These are phyloP conservation scores for Silene vulgaris DNA, from an alignment of 179 eudicot genomes.

Conservation along the genomic window DNA sequence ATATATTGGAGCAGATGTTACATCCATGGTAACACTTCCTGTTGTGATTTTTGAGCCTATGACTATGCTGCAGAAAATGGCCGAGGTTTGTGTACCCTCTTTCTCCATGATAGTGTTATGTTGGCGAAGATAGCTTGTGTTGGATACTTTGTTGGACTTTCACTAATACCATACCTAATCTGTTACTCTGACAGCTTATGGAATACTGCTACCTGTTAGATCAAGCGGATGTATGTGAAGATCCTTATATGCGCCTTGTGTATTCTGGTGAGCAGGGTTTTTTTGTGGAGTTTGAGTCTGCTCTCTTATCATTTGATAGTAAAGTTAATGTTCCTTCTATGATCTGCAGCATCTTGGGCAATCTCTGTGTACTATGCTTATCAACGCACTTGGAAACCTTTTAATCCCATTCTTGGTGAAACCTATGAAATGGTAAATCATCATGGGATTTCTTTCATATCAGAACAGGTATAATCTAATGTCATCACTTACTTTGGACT, in stretches of 20 bases:
- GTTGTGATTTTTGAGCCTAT: slow-evolving; percentile 96
- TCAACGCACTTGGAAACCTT: slow-evolving; percentile 98
- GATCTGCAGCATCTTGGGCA: slow-evolving; percentile 72
- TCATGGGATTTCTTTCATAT: slow-evolving; percentile 67
- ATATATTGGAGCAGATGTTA: slow-evolving; percentile 86
- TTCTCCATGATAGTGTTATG: slow-evolving; percentile 13
- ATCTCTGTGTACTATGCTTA: slow-evolving; percentile 74
- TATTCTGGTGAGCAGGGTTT: slow-evolving; percentile 59
- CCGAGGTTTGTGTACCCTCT: slow-evolving; percentile 61
- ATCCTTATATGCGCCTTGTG: slow-evolving; percentile 88
- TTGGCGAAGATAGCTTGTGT: neutral
- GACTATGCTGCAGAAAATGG: slow-evolving; percentile 98
- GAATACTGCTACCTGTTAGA: slow-evolving; percentile 81
- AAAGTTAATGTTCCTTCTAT: neutral
- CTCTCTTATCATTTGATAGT: slow-evolving; percentile 6
- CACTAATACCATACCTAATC: slow-evolving; percentile 13
- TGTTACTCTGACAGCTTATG: slow-evolving; percentile 61
- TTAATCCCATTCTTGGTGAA: slow-evolving; percentile 97
- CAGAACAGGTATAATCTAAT: slow-evolving; percentile 67
- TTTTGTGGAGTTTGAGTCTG: neutral
- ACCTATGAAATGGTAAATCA: slow-evolving; percentile 95
- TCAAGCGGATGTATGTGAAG: slow-evolving; percentile 85
- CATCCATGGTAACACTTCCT: slow-evolving; percentile 96
- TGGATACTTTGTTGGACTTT: neutral
- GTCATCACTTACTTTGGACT: slow-evolving; percentile 1